A percentile compares a stretch with the other conserved stretches of the same genome.
Evolutionary conservation across 2,329 filamentous ascomycete species (phyloP).

Genomic region (Lachnum nothofagi): DNA sequence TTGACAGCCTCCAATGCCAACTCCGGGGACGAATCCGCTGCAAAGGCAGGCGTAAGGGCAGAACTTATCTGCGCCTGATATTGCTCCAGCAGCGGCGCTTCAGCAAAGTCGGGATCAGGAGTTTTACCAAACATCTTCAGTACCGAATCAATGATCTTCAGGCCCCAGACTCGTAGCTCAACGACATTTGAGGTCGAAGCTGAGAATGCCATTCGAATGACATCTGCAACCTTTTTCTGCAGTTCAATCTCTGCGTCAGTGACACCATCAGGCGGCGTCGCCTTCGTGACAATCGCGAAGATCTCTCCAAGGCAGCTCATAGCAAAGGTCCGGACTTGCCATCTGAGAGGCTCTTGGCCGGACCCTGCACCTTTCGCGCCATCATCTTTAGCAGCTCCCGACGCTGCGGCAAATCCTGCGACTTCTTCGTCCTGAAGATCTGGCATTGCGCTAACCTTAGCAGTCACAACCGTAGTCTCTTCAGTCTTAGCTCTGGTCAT

Average conservation of each 20-base stretch:
- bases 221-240: conserved; percentile 80
- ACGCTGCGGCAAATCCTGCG: conserved; percentile 80
- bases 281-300: conserved; percentile 71
- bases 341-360: conserved; percentile 82
- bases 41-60: conserved; percentile 91
- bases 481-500: conserved; percentile 71
- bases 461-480: conserved; percentile 41
- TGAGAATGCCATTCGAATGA: conserved; percentile 94
- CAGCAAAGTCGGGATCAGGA: conserved; percentile 94
- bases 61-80: conserved; percentile 98
- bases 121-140: conserved; percentile 94
- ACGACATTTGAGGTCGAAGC: conserved; percentile 91
- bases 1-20: conserved; percentile 93
- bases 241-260: conserved; percentile 72
- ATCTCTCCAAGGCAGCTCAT: conserved; percentile 85
- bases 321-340: conserved; percentile 93
- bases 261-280: conserved; percentile 71
- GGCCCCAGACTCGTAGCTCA: conserved; percentile 80
- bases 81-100: conserved; percentile 91
- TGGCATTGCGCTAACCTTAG: conserved; percentile 51
- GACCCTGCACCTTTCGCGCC: conserved; percentile 47
- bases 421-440: conserved; percentile 95
- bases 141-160: conserved; percentile 90
- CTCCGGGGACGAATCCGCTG: conserved; percentile 90
- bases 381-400: conserved; percentile 54